Evolutionary conservation across 768 basidiomycete genomes (phyloP).

Genomic region (Pulveroboletus sp.): DNA sequence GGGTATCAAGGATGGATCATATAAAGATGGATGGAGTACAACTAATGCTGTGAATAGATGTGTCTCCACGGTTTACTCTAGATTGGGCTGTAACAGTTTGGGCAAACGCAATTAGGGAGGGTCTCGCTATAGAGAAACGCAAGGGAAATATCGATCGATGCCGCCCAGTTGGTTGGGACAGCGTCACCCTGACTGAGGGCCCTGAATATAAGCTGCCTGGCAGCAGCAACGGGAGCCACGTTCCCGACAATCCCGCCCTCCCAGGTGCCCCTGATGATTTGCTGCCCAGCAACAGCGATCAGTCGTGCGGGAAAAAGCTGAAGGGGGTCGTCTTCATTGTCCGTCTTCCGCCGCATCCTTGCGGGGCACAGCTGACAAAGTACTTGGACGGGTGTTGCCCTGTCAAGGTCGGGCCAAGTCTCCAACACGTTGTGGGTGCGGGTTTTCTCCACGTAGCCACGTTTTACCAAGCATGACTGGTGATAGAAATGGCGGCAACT

Average conservation of each 20-base stretch:
- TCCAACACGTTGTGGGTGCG: conserved; percentile 30
- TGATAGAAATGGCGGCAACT: conserved; percentile 47
- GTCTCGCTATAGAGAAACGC: conserved; percentile 18
- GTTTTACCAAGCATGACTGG: conserved; percentile 38
- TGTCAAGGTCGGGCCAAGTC: conserved; percentile 35
- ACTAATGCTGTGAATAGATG: neutral
- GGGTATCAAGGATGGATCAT: neutral
- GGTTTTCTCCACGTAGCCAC: conserved; percentile 20
- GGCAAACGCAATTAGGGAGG: conserved; percentile 37
- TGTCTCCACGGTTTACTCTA: conserved; percentile 15
- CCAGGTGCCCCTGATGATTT: conserved; percentile 44
- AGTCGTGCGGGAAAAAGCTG: conserved; percentile 35
- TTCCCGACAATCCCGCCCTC: conserved; percentile 50
- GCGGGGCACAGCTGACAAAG: neutral
- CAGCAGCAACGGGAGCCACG: conserved; percentile 39
- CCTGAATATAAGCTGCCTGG: conserved; percentile 44
- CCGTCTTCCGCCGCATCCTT: conserved; percentile 15
- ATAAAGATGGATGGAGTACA: neutral
- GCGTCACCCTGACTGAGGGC: conserved; percentile 24
- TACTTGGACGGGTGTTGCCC: neutral
- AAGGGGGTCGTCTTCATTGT: neutral
- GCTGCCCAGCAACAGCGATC: conserved; percentile 45
- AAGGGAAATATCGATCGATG: conserved; percentile 19
- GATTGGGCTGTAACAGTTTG: conserved; percentile 41
- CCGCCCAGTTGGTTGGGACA: conserved; percentile 42